Base-by-base conservation (phyloP, 2,329 filamentous ascomycete species). In the Hymenoscyphus fructigenus region DNA sequence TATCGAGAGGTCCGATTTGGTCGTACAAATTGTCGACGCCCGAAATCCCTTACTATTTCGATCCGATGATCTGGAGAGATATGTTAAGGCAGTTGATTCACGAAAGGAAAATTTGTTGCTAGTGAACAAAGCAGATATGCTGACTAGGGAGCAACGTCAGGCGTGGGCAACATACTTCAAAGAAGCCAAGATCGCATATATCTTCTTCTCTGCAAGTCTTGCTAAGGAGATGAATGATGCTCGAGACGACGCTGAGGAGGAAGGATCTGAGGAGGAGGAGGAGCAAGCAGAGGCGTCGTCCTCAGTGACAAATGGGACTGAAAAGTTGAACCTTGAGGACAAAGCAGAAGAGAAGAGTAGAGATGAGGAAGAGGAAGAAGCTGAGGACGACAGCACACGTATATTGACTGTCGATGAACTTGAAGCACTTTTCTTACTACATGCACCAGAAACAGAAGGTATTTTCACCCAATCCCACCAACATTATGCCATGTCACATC, bases 71-170 rank as follows among this genome's bases (percentile, higher is more conserved):
- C 79, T 99, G 67, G 95, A 98, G 75, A 84, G 82, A 70, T 99
- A 99, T 72, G 95, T 99, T 73, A 96, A 97, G 79, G 92, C 96
- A 72, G 90, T 98, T 29, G 91, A 96, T 73, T 79, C 88, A 1
- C 89, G 87, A 76, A 98, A 99, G 82, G 86, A 93, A 76, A 99
- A 98, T 76, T 75, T 99, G 74, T 78, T 99, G 63, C 82, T 99
- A 63, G 94, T 99, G 75, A 99, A 99, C 83, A 99, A 99, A 83
- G 93, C 95, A 57, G 95, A 99, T 79, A 97, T 99, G 95, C 93
- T 99, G 91, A 96, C 93, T 1, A 78, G 88, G 58, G 87, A 87
- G 73, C 96, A 99, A 80, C 84, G 95, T 69, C 85, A 85, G 69
- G 82, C 84, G 0, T 99, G 95, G 95, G 93, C 93, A 2, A 86